phyloP scores from a whole-genome alignment of 139 green algal genomes.

The Diplosphaera chodatii region DNA sequence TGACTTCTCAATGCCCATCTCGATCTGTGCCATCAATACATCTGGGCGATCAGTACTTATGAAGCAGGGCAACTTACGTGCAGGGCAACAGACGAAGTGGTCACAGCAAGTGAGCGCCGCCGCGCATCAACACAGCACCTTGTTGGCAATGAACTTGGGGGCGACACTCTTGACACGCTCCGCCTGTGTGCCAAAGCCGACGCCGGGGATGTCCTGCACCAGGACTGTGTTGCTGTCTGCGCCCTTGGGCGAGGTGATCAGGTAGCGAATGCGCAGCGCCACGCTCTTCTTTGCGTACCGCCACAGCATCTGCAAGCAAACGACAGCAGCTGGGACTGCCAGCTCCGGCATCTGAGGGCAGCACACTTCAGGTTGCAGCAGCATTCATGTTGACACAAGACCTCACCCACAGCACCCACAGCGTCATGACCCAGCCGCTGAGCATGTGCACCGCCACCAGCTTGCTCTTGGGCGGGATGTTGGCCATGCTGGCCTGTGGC shows the following conservation, averaged over 20 bases:
- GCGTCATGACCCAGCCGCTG: constrained; percentile 42
- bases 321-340: no score
- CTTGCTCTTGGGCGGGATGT: constrained; percentile 22
- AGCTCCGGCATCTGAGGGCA: no score
- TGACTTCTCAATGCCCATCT: background rate
- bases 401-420: constrained; percentile 31
- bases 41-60: no score
- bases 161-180: constrained; percentile 13
- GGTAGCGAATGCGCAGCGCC: constrained; percentile 54
- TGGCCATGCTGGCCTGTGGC: constrained; percentile 38
- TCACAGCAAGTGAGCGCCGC: no score
- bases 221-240: constrained; percentile 46
- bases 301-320: constrained; percentile 32
- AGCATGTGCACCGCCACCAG: constrained; percentile 57
- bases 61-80: no score
- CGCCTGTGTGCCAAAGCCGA: constrained; percentile 35
- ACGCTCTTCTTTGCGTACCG: constrained; percentile 52
- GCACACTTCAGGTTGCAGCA: no score
- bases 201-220: constrained; percentile 46
- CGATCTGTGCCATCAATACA: no score
- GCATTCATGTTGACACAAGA: no score
- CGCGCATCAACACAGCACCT: background rate
- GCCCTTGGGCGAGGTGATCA: constrained; percentile 41
- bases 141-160: constrained; percentile 18
- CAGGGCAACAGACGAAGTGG: no score